These are phyloP conservation scores for Trametes sanguinea DNA, from an alignment of 768 basidiomycete genomes.

Conservation along the genomic window DNA sequence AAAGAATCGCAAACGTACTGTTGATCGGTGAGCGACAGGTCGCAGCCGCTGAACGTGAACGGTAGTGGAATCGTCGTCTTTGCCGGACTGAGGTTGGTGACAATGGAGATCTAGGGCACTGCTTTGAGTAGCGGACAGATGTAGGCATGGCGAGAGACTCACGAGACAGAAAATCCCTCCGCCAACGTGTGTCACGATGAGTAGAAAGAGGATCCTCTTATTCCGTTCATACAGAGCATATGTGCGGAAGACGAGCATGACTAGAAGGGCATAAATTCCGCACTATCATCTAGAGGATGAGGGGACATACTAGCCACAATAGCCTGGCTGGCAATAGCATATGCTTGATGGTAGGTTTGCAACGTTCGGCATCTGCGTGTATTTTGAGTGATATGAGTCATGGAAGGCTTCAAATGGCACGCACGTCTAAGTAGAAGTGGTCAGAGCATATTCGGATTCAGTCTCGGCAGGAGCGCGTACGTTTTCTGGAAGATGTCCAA, in stretches of 20 bases:
- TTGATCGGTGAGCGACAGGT: constrained; percentile 13
- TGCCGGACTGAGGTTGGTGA: constrained; percentile 1
- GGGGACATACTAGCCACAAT: constrained; percentile 14
- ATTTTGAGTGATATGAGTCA: no score
- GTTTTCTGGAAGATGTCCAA: constrained; percentile 7
- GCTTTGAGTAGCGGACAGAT: not conserved
- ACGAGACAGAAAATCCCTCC: constrained; percentile 13
- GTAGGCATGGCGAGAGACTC: not conserved
- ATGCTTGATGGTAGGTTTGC: constrained; percentile 19
- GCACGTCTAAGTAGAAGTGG: not conserved
- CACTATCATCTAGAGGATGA: not conserved
- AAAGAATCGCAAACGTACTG: constrained; percentile 4
- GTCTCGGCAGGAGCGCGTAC: not conserved
- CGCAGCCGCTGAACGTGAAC: constrained; percentile 10
- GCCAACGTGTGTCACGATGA: constrained; percentile 8
- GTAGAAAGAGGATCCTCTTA: constrained; percentile 19
- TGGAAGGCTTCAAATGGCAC: not conserved
- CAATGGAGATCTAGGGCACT: not conserved
- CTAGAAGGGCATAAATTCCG: constrained; percentile 4
- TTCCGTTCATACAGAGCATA: constrained; percentile 31
- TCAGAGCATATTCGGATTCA: not conserved
- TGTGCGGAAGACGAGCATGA: constrained; percentile 27
- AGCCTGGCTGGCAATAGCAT: constrained; percentile 8
- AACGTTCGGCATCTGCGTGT: constrained; percentile 9
- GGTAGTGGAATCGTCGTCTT: constrained; percentile 2